Base-by-base conservation (phyloP, 2,329 filamentous ascomycete species). In the Aureobasidium sp. region DNA sequence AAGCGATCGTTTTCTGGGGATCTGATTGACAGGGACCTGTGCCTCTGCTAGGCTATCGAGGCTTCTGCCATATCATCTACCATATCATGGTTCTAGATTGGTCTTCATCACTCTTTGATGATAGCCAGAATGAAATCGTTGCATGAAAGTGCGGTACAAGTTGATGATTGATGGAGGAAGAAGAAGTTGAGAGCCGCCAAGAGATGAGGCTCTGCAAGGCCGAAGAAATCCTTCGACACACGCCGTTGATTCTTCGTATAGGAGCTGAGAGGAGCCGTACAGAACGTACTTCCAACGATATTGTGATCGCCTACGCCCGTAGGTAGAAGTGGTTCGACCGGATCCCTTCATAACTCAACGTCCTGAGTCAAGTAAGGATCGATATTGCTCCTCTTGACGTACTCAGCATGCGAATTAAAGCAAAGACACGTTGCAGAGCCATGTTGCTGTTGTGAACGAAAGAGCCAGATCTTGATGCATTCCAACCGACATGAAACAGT, bases 171-270 rank as follows among this genome's bases (percentile, higher is more conserved):
- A n/a, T 11, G 38, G 13, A 20, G 9, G 6, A 58, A 29, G 54
- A 16, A 55, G 33, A 23, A 45, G n/a, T 10, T n/a, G 27, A 9
- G 13, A 10, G 54, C 27, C 27, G 54, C 54, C 54, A 43, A 58
- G 38, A 45, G 27, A n/a, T 16, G 54, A 58, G 33, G 54, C 45
- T 43, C 20, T 38, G 54, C 15, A 25, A 36, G 13, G 33, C 33
- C 33, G 54, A 56, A 29, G 18, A 58, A 58, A 16, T 58, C 54
- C 54, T 58, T 23, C 50, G 20, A 15, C 40, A 13, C 9, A 8
- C 54, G 54, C 54, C 54, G 54, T 58, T 58, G 40, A 10, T 27
- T 58, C 54, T 40, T 16, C 29, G 38, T 40, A 45, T 3, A 36
- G 43, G 16, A 15, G 23, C 43, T 11, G 38, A 47, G 43, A 47